Evolutionary conservation across 2,329 filamentous ascomycete genomes (phyloP), one percentile per base, ranked within the genome.

Genomic region (Aurifilum marmelostoma): DNA sequence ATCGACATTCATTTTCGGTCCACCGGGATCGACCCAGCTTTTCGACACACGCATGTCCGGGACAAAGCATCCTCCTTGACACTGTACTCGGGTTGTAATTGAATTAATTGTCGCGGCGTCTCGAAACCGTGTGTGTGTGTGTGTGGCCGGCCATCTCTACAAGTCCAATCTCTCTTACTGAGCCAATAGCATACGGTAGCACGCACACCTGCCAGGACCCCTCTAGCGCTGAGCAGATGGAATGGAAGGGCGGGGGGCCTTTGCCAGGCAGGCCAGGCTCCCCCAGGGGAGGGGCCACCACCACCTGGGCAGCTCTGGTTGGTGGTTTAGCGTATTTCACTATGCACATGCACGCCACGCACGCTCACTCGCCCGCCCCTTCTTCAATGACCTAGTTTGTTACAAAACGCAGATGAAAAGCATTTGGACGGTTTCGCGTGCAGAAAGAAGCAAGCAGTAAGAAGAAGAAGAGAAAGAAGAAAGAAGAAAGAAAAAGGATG

Each of bases 171-270:
- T 66, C 65, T 24, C 12, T 34, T 18, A 39, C 7, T 47, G 56
- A 50, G 59, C 69, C 69, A 70, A 70, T 68, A 41, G 65, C 11
- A 52, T 14, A 41, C 9, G 60, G 8, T 4, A 32, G 39, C 11
- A 63, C 41, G 63, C 69, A 70, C 63, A 68, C 69, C 63, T 68
- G 50, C 63, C 69, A 37, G 41, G 58, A 52, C 54, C 54, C 58
- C 66, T 21, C 62, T 70, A 65, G 66, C 68, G 68, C 65, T 61
- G 24, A 27, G 24, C 18, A 32, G 29, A 59, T 59, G 7, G 37
- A 39, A 21, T n/a, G 52, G n/a, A 43, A n/a, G n/a, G n/a, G n/a
- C 14, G 18, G 52, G 29, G 29, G 39, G 21, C 43, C 52, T n/a
- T n/a, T n/a, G n/a, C n/a, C n/a, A n/a, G n/a, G n/a, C n/a, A n/a